Conservation (phyloP, 306 rosid genomes). For the Prunus davidiana region DNA sequence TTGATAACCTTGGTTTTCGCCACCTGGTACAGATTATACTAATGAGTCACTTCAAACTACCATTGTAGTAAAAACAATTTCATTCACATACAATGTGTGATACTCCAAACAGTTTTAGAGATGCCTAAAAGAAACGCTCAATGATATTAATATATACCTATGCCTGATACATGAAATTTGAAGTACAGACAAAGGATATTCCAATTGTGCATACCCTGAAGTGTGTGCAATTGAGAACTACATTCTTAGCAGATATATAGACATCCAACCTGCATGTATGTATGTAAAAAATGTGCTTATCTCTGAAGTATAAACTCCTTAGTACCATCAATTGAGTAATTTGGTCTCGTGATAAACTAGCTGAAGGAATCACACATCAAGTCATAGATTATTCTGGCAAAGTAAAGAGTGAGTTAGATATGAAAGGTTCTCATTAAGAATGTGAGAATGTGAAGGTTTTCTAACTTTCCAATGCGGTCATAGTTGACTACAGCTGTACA, state of each 20-base stretch:
- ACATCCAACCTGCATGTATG: neutral
- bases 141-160: neutral
- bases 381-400: neutral
- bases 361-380: neutral
- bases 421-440: neutral
- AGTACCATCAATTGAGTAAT: neutral
- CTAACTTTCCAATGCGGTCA: too few relatives aligned
- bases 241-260: neutral
- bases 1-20: constrained; percentile 92
- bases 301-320: neutral
- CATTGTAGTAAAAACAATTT: neutral
- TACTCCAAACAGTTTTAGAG: neutral
- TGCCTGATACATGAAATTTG: neutral
- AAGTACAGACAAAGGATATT: neutral
- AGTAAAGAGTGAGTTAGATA: neutral
- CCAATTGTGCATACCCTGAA: neutral
- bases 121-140: neutral
- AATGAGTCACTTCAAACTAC: constrained; percentile 16
- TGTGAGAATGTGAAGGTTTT: too few relatives aligned
- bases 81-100: neutral
- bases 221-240: neutral
- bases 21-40: constrained; percentile 50
- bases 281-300: neutral
- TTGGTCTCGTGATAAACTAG: neutral
- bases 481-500: too few relatives aligned